These are phyloP conservation scores for Ascocoryne sarcoides DNA, from an alignment of 2,329 filamentous ascomycete species.

Conservation along the genomic window DNA sequence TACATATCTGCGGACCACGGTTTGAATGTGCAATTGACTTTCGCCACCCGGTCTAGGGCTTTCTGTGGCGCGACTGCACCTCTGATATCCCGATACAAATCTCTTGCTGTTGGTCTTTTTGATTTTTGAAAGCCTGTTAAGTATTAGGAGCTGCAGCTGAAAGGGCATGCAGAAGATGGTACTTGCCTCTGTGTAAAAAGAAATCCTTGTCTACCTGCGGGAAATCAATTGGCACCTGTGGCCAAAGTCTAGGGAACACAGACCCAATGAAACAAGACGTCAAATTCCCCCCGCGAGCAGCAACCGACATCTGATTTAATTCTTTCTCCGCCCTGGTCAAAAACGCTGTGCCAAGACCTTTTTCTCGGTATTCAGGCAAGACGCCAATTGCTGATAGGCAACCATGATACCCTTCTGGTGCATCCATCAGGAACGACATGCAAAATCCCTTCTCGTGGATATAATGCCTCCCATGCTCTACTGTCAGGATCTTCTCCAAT, in stretches of 20 bases:
- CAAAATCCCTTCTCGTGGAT: conserved; percentile 33
- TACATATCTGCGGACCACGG: neutral
- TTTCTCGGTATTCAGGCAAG: conserved; percentile 26
- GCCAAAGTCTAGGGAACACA: conserved; percentile 37
- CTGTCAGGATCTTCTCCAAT: conserved; percentile 24
- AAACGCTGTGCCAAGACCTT: conserved; percentile 33
- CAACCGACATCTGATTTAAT: no score
- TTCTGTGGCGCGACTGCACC: conserved; percentile 29
- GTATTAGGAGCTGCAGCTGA: conserved; percentile 1
- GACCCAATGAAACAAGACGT: conserved; percentile 24
- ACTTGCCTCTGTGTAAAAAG: conserved; percentile 32
- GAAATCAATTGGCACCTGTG: conserved; percentile 34
- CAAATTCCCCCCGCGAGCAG: conserved; percentile 21
- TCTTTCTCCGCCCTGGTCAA: conserved; percentile 25
- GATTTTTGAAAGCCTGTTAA: conserved; percentile 17
- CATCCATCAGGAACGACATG: conserved; percentile 28
- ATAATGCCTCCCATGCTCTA: conserved; percentile 28
- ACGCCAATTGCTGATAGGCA: conserved; percentile 33
- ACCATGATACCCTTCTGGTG: conserved; percentile 17
- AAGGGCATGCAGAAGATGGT: conserved; percentile 16
- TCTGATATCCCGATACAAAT: conserved; percentile 33
- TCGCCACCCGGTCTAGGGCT: conserved; percentile 30
- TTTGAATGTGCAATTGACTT: conserved; percentile 9
- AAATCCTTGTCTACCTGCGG: conserved; percentile 30
- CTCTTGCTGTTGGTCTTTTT: conserved; percentile 24